Conservation (phyloP, 345 rosid genomes). For the Rhodamnia rubescens region DNA sequence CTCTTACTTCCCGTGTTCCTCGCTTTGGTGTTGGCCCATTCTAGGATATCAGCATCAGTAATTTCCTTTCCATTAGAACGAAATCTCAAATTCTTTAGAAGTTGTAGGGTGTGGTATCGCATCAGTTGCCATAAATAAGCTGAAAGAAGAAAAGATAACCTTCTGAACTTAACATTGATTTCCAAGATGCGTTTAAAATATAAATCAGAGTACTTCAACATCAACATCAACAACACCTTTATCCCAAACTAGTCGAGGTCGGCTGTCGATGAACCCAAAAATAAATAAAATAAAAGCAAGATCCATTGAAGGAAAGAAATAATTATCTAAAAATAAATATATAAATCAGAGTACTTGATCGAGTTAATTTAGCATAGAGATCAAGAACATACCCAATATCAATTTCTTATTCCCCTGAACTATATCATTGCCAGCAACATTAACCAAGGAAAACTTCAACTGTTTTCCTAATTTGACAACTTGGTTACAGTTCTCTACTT, state of each 20-base stretch:
- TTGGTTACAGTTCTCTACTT: conserved; percentile 96
- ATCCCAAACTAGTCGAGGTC: no score
- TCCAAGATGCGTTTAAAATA: neutral
- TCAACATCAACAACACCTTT: no score
- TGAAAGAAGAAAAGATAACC: conserved; percentile 6
- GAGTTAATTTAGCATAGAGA: neutral
- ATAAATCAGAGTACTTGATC: neutral
- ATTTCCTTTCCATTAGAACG: conserved; percentile 89
- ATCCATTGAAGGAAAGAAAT: no score
- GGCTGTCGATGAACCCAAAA: no score
- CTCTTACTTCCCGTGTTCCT: conserved; percentile 55
- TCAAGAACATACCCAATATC: conserved; percentile 50
- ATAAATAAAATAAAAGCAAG: no score
- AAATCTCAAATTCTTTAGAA: conserved; percentile 78
- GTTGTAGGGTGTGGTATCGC: conserved; percentile 94
- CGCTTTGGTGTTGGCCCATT: conserved; percentile 87
- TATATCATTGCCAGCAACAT: conserved; percentile 90
- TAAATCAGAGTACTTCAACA: neutral
- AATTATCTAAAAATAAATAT: no score
- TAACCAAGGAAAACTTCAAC: conserved; percentile 87
- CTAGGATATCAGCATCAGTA: conserved; percentile 68
- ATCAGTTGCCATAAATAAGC: conserved; percentile 95
- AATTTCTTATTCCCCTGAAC: conserved; percentile 95
- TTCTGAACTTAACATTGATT: neutral
- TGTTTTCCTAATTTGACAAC: conserved; percentile 93